Evolutionary conservation across 306 rosid species (phyloP), one percentile per base, ranked within the genome.

Genomic region (Castanopsis chinensis): DNA sequence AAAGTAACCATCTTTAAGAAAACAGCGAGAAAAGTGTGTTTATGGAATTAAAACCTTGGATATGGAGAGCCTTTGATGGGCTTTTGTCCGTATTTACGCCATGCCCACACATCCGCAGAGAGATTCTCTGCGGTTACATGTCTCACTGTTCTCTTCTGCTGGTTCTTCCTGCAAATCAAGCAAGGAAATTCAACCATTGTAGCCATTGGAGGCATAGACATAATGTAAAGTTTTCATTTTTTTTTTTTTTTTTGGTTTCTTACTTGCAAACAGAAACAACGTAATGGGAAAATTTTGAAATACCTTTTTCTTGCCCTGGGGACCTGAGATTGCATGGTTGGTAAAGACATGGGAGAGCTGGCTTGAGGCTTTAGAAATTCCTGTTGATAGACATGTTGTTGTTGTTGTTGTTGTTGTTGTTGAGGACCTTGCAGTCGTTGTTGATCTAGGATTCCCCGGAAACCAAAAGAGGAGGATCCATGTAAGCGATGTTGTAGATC

Each of bases 61-160:
- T 89, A 80, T 30, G 97, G 92, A 77, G 97, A 89, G 9, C 97
- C 97, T 63, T 92, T 92, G 75, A 92, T 90, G 53, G 92, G 92
- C 82, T 92, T 92, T 72, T 87, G 93, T 30, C 95, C 97, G 75
- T 92, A 92, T 69, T 92, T 92, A 25, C 97, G 84, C 97, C 98
- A 94, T 15, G 96, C 92, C 98, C 98, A 92, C 52, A 85, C 51
- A 85, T 94, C 98, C 2, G 90, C 18, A 2, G 89, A 83, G 65
- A 94, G 87, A 67, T 92, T 89, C 6, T 89, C 91, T 0, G 83
- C 85, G 2, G 86, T 80, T 55, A 90, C 88, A 73, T 84, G 88
- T 78, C 89, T 75, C 2, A 89, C 91, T 68, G 57, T 70, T 75
- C 73, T 90, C 83, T 86, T 84, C 65, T 77, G 89, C 13, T 82